Evolutionary conservation across 2,329 filamentous ascomycete species (phyloP).

Genomic region (Thelonectria rubi): DNA sequence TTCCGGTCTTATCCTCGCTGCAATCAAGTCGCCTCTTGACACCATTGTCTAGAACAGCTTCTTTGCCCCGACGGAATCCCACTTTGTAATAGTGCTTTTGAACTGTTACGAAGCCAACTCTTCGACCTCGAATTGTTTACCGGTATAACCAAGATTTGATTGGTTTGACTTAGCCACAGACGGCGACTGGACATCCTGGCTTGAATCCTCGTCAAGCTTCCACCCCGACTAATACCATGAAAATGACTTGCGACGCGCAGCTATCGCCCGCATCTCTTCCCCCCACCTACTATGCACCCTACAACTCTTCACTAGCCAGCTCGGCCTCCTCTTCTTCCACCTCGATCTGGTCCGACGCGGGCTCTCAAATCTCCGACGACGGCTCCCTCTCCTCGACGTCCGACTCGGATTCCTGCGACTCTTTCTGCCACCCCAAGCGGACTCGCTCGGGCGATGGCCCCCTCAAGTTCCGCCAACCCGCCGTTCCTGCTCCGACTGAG

Average conservation of each 20-base stretch:
- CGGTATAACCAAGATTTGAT: slow-evolving; percentile 55
- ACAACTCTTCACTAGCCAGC: slow-evolving; percentile 75
- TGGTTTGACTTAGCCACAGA: slow-evolving; percentile 59
- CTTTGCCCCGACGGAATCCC: slow-evolving; percentile 53
- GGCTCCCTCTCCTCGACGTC: slow-evolving; percentile 70
- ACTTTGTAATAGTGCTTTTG: slow-evolving; percentile 47
- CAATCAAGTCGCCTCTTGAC: slow-evolving; percentile 56
- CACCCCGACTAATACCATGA: slow-evolving; percentile 49
- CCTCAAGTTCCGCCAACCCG: slow-evolving; percentile 36
- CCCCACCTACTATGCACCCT: slow-evolving; percentile 63
- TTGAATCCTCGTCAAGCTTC: slow-evolving; percentile 46
- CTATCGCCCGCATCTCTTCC: slow-evolving; percentile 61
- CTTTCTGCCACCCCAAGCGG: slow-evolving; percentile 50
- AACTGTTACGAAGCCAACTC: slow-evolving; percentile 54
- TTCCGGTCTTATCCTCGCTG: slow-evolving; percentile 66
- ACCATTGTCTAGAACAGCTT: slow-evolving; percentile 54
- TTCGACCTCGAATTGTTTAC: slow-evolving; percentile 47
- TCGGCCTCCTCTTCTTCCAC: slow-evolving; percentile 79
- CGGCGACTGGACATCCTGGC: slow-evolving; percentile 62
- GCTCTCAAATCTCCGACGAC: slow-evolving; percentile 75
- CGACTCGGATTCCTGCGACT: slow-evolving; percentile 60
- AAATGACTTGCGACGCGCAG: slow-evolving; percentile 67
- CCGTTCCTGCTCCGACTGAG: slow-evolving; percentile 47
- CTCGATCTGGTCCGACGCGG: slow-evolving; percentile 80
- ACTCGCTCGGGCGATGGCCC: slow-evolving; percentile 35